A percentile compares a stretch with the other conserved stretches of the same genome.
Conservation (phyloP, 176 grass and related monocot genomes). For the Oryza longistaminata region DNA sequence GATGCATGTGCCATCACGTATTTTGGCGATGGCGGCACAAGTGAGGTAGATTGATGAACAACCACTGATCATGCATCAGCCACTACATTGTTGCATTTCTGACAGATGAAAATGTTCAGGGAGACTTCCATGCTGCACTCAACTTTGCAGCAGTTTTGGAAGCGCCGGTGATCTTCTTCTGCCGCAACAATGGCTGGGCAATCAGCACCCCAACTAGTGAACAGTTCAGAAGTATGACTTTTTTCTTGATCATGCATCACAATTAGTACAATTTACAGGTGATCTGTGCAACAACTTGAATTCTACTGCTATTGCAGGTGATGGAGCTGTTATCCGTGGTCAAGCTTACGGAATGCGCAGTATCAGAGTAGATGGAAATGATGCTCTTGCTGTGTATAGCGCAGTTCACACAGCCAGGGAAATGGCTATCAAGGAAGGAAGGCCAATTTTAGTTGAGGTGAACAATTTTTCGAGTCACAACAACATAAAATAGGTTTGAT, state of each 20-base stretch:
- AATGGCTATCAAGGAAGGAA: slow-evolving; percentile 80
- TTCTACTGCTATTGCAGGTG: slow-evolving; percentile 60
- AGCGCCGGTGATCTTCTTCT: slow-evolving; percentile 91
- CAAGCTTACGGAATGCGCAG: slow-evolving; percentile 90
- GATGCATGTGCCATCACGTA: slow-evolving; percentile 85
- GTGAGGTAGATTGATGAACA: slow-evolving; percentile 62
- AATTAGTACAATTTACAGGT: neutral
- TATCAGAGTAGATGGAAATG: slow-evolving; percentile 90
- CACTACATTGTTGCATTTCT: slow-evolving; percentile 26
- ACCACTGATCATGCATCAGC: neutral
- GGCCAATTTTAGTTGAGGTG: slow-evolving; percentile 95
- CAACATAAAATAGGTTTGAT: neutral
- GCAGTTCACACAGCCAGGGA: slow-evolving; percentile 80
- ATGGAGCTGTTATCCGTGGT: slow-evolving; percentile 76
- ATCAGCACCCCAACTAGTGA: slow-evolving; percentile 89
- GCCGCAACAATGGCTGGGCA: slow-evolving; percentile 99
- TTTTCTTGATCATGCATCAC: neutral
- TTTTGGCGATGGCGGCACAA: slow-evolving; percentile 86
- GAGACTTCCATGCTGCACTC: slow-evolving; percentile 90
- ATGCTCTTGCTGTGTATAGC: slow-evolving; percentile 90
- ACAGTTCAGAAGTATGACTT: slow-evolving; percentile 85
- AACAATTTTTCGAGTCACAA: slow-evolving; percentile 1
- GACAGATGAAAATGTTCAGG: slow-evolving; percentile 49
- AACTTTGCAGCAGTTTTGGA: slow-evolving; percentile 93
- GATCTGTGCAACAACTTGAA: neutral